These are phyloP conservation scores for Paraphoma chrysanthemicola DNA, from an alignment of 2,329 filamentous ascomycete genomes.

Conservation along the genomic window DNA sequence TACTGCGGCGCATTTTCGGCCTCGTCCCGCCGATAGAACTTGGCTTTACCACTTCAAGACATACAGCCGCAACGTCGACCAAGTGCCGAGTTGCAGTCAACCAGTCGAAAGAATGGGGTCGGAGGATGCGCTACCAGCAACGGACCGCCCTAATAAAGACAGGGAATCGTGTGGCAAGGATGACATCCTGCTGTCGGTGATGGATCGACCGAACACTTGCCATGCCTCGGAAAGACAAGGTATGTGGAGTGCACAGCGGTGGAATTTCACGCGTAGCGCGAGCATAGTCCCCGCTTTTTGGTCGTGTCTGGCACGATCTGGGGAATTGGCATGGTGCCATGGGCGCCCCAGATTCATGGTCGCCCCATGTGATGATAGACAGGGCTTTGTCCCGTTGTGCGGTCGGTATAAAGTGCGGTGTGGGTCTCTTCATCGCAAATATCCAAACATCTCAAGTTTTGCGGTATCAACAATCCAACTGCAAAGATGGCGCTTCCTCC, in stretches of 20 bases:
- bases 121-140: background rate
- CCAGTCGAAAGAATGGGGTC: background rate
- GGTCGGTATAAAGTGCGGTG: constrained; percentile 27
- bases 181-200: constrained; percentile 9
- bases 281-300: constrained; percentile 21
- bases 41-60: constrained; percentile 1
- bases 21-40: background rate
- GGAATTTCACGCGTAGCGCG: constrained; percentile 17
- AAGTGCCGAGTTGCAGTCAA: background rate
- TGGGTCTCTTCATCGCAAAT: constrained; percentile 5
- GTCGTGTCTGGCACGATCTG: constrained; percentile 20
- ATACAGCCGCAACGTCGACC: constrained; percentile 3
- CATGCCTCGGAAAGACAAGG: constrained; percentile 17
- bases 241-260: constrained; percentile 12
- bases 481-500: constrained; percentile 61
- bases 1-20: background rate
- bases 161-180: background rate
- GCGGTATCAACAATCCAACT: constrained; percentile 4
- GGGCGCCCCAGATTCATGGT: constrained; percentile 12
- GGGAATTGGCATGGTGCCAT: constrained; percentile 13
- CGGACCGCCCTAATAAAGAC: background rate
- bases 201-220: constrained; percentile 16
- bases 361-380: constrained; percentile 9
- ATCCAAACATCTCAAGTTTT: background rate
- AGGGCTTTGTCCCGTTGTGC: constrained; percentile 1